A percentile compares a stretch with the other conserved stretches of the same genome.
phyloP scores from a whole-genome alignment of 2,329 filamentous ascomycete genomes.

The Capronia coronata region DNA sequence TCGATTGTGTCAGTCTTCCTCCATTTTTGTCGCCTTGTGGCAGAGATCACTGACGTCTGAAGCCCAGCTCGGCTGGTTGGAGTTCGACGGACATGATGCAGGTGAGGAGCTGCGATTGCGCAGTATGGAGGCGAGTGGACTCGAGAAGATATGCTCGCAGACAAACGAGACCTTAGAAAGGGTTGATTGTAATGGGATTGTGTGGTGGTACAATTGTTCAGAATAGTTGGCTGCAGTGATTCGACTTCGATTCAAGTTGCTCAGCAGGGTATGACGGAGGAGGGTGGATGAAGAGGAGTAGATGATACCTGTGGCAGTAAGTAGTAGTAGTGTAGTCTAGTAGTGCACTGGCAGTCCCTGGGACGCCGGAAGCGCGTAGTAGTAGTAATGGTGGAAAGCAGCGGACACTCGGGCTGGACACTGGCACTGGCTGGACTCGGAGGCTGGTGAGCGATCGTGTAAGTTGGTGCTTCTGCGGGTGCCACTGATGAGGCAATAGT shows the following conservation, averaged over 20 bases:
- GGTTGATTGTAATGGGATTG: slow-evolving; percentile 2
- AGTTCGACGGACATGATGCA: slow-evolving; percentile 87
- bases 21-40: slow-evolving; percentile 7
- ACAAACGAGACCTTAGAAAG: background rate
- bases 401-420: no score
- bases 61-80: slow-evolving; percentile 83
- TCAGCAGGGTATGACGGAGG: slow-evolving; percentile 15
- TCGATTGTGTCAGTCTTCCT: slow-evolving; percentile 23
- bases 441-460: no score
- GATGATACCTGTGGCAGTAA: no score
- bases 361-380: no score
- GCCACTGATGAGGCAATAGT: no score
- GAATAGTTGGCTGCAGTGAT: slow-evolving; percentile 19
- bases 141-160: background rate
- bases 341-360: background rate
- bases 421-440: no score
- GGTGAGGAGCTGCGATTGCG: slow-evolving; percentile 23
- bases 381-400: no score
- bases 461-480: no score
- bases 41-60: slow-evolving; percentile 60
- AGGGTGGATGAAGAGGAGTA: slow-evolving; percentile 13
- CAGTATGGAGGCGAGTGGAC: slow-evolving; percentile 3
- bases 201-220: slow-evolving; percentile 20
- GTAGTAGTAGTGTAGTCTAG: no score
- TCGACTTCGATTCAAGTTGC: slow-evolving; percentile 20